A percentile compares a stretch with the other conserved stretches of the same genome.
These are phyloP conservation scores for Blastocystis sp. DNA, from an alignment of 352 stramenopile species.

Conservation along the genomic window DNA sequence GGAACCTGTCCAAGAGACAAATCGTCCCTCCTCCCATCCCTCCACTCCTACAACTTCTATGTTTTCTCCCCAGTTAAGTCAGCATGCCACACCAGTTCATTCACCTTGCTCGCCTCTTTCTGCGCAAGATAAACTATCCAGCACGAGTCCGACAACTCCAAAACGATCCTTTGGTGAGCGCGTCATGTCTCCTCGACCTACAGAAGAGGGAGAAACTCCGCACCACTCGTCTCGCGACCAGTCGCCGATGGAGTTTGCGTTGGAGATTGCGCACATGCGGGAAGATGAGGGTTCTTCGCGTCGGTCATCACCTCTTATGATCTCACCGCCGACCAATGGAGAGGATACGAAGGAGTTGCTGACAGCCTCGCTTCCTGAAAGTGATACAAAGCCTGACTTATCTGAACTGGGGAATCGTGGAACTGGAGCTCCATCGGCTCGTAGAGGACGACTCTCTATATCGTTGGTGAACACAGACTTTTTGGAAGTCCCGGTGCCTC, in stretches of 20 bases:
- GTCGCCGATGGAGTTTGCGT: neutral
- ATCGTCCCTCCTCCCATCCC: no score
- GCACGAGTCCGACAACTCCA: neutral
- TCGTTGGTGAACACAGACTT: neutral
- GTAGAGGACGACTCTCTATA: neutral
- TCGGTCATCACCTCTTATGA: neutral
- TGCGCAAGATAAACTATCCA: neutral
- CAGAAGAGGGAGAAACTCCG: neutral
- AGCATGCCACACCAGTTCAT: neutral
- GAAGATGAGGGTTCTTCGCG: neutral
- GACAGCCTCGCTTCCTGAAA: no score
- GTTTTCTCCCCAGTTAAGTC: neutral
- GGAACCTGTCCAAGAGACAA: no score
- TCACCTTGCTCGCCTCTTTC: neutral
- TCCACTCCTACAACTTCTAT: no score
- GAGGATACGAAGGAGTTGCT: no score
- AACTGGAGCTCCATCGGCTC: no score
- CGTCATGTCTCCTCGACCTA: neutral
- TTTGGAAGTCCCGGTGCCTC: neutral
- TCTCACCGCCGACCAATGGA: neutral
- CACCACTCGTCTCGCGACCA: neutral
- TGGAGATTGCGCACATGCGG: neutral
- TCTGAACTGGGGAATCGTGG: no score
- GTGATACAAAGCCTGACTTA: no score
- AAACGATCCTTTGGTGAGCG: neutral